A percentile compares a stretch with the other conserved stretches of the same genome.
Evolutionary conservation across 805 yeast genomes (phyloP).

Genomic region (Ogataea chonburiensis): DNA sequence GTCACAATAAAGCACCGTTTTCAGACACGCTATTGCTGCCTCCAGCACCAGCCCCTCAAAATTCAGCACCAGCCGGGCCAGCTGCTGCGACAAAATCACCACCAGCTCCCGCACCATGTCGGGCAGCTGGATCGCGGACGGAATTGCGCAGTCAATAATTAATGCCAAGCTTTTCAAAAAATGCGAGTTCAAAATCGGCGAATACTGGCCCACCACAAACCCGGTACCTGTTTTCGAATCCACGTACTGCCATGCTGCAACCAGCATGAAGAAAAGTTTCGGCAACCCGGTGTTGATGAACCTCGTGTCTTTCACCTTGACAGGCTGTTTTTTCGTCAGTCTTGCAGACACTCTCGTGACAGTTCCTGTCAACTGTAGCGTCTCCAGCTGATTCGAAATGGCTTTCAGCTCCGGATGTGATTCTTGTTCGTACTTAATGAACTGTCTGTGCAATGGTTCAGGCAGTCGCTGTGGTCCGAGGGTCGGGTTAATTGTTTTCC

Average conservation of each 20-base stretch:
- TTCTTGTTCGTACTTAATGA: slow-evolving; percentile 26
- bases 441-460: slow-evolving; percentile 43
- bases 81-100: slow-evolving; percentile 25
- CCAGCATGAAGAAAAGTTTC: slow-evolving; percentile 53
- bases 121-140: slow-evolving; percentile 45
- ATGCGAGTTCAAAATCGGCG: slow-evolving; percentile 55
- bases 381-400: slow-evolving; percentile 20
- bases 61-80: slow-evolving; percentile 6
- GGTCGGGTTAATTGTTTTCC: slow-evolving; percentile 34
- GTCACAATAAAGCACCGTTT: slow-evolving; percentile 8
- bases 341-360: slow-evolving; percentile 43
- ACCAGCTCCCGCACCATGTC: slow-evolving; percentile 61
- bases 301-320: slow-evolving; percentile 27
- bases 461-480: slow-evolving; percentile 43
- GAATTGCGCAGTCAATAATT: slow-evolving; percentile 58
- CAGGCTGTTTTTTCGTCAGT: slow-evolving; percentile 14
- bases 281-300: slow-evolving; percentile 41
- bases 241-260: slow-evolving; percentile 44
- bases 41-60: slow-evolving; percentile 16
- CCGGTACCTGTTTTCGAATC: slow-evolving; percentile 40
- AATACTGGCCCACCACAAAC: slow-evolving; percentile 50
- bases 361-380: slow-evolving; percentile 35
- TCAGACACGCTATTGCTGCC: slow-evolving; percentile 14
- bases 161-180: slow-evolving; percentile 57
- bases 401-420: slow-evolving; percentile 6